Conservation (phyloP, 495 filamentous ascomycete genomes). For the Penicillium parvum region DNA sequence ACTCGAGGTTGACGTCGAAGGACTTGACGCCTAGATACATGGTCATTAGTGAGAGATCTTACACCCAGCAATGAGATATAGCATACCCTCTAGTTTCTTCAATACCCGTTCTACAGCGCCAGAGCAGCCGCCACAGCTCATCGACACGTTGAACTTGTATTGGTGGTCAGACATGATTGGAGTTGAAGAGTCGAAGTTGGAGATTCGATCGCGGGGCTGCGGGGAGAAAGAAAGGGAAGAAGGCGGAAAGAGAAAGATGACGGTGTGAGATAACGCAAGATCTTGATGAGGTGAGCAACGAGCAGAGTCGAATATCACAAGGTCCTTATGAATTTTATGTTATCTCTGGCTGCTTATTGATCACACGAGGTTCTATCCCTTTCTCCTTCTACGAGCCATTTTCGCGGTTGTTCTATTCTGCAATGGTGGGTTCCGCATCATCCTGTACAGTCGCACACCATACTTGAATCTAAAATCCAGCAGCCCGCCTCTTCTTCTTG, state of each 20-base stretch:
- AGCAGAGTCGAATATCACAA: no score
- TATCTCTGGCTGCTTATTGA: background rate
- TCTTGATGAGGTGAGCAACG: no score
- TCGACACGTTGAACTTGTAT: conserved; percentile 67
- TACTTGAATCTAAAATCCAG: conserved; percentile 55
- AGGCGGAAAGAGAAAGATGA: conserved; percentile 3
- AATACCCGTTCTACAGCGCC: conserved; percentile 84
- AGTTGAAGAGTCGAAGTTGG: background rate
- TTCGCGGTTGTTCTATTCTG: conserved; percentile 15
- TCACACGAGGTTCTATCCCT: conserved; percentile 2
- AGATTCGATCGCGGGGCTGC: conserved; percentile 5
- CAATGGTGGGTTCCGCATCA: conserved; percentile 1
- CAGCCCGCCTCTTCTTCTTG: conserved; percentile 40
- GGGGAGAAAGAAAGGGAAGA: conserved; percentile 3
- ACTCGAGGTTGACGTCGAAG: conserved; percentile 81
- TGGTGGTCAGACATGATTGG: conserved; percentile 55
- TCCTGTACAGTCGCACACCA: conserved; percentile 11
- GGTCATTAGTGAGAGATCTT: background rate
- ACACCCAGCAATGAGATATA: background rate
- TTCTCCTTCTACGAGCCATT: conserved; percentile 12
- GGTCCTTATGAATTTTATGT: no score
- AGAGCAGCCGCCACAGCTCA: conserved; percentile 68
- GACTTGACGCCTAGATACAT: conserved; percentile 68
- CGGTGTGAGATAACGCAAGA: no score
- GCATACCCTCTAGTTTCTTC: conserved; percentile 83